These are phyloP conservation scores for Nakaseomyces bracarensis DNA, from an alignment of 1,139 yeast genomes.

Conservation along the genomic window DNA sequence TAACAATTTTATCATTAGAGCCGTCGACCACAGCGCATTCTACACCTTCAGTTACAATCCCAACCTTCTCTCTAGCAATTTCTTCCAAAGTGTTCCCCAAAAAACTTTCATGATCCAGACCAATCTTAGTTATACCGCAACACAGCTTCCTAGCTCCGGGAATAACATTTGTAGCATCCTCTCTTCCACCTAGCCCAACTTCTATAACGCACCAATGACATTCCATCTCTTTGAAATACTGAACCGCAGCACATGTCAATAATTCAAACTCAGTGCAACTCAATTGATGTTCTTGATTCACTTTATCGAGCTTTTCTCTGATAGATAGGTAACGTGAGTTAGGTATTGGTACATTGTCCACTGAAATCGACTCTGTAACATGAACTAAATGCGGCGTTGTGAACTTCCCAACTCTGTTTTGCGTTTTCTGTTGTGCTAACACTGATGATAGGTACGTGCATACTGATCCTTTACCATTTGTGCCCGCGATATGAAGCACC, in stretches of 20 bases:
- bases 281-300: constrained; percentile 36
- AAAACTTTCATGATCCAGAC: constrained; percentile 71
- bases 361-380: constrained; percentile 65
- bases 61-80: constrained; percentile 76
- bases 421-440: constrained; percentile 38
- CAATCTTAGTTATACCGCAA: constrained; percentile 76
- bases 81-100: constrained; percentile 55
- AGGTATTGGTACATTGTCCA: constrained; percentile 53
- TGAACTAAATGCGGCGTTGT: constrained; percentile 78
- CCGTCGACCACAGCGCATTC: constrained; percentile 65
- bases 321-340: constrained; percentile 39
- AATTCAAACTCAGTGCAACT: constrained; percentile 84
- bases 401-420: constrained; percentile 55
- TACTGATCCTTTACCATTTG: constrained; percentile 91
- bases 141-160: constrained; percentile 39
- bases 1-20: constrained; percentile 46
- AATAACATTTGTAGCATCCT: constrained; percentile 78
- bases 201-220: constrained; percentile 74
- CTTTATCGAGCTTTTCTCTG: constrained; percentile 30
- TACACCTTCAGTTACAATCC: constrained; percentile 56
- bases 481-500: constrained; percentile 82
- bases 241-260: constrained; percentile 74
- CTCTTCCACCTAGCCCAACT: constrained; percentile 83
- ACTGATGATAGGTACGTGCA: constrained; percentile 68
- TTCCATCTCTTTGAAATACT: constrained; percentile 50